Base-by-base conservation (phyloP, 768 basidiomycete species). In the Mycena capillaripes region DNA sequence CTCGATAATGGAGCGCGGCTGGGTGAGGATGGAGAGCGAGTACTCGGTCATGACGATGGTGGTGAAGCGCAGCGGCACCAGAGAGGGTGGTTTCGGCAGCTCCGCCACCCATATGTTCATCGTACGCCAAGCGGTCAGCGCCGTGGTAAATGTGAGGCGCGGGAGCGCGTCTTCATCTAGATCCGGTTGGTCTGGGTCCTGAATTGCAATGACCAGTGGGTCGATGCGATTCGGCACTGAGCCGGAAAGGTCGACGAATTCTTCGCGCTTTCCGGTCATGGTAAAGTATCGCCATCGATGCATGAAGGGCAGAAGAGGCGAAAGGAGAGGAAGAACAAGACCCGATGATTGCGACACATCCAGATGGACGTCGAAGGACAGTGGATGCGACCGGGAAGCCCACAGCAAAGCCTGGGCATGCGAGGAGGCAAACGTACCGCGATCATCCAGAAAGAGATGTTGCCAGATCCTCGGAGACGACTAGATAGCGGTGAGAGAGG, bases 401-500 rank as follows among this genome's bases (percentile, higher is more conserved):
- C 90, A 94, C 0, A 90, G 76, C 30, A 82, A 76, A 4, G 89
- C 89, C 66, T 91, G 88, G 0, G 79, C 72, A 56, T 84, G 87
- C 25, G 89, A 84, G 50, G 84, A 80, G 23, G 79, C 34, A 19
- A 84, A 59, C 27, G 68, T 76, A 10, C 80, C 72, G 38, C 82
- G 82, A 8, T 89, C 87, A 77, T 87, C 80, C 66, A 95, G 81
- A 62, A 81, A 78, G 70, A 94, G 84, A 59, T 78, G 81, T 75
- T 89, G 89, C 93, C 93, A 95, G 55, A 91, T 76, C 34, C 83
- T 80, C 0, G 93, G 92, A 0, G 89, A 88, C 1, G 84, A 79
- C 75, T 87, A 77, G 40, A 23, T 3, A 3, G 25, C 21, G 40
- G 38, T 70, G 63, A 72, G 72, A 36, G 23, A 21, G 23, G 21